Evolutionary conservation across 1,139 yeast genomes (phyloP), one percentile per base, ranked within the genome.

Genomic region (Yamadazyma friedrichii): DNA sequence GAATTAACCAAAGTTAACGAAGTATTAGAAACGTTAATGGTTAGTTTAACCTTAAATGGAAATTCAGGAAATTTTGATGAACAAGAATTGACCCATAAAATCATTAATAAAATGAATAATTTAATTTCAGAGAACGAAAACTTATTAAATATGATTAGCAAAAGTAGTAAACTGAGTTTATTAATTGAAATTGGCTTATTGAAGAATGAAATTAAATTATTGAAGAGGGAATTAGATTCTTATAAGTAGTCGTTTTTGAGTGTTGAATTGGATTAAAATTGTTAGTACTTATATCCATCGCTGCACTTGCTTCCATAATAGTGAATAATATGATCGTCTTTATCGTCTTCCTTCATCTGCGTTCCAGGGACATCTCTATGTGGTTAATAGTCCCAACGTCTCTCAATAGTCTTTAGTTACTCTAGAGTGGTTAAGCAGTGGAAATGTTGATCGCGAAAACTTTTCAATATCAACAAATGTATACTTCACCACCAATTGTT

Each of bases 41-140:
- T 65, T 11, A 58, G 67, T 29, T 44, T 58, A 31, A 45, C 62
- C 29, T 50, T 64, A 52, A 50, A 47, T 42, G 48, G 44, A 29
- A 34, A 39, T 9, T 26, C 34, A 2, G 6, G 38, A 30, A 22
- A 44, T 39, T 81, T 75, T 53, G 95, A 88, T 53, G 86, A 82
- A 36, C 80, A 84, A 50, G 93, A 87, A 49, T 63, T 88, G 39
- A 82, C 93, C 8, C 95, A 88, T 56, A 83, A 85, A 50, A 78
- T 87, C 42, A 70, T 88, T 39, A 72, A 76, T 38, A 81, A 88
- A 48, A 56, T 89, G 46, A 77, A 78, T 44, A 64, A 74, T 43
- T 65, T 88, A 47, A 79, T 80, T 17, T 73, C 72, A 36, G 96
- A 89, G 57, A 89, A 89, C 56, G 84, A 80, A 43, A 77, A 74